A percentile compares a stretch with the other conserved stretches of the same genome.
phyloP scores from a whole-genome alignment of 768 basidiomycete genomes.

The Boletus vinaceobasis region DNA sequence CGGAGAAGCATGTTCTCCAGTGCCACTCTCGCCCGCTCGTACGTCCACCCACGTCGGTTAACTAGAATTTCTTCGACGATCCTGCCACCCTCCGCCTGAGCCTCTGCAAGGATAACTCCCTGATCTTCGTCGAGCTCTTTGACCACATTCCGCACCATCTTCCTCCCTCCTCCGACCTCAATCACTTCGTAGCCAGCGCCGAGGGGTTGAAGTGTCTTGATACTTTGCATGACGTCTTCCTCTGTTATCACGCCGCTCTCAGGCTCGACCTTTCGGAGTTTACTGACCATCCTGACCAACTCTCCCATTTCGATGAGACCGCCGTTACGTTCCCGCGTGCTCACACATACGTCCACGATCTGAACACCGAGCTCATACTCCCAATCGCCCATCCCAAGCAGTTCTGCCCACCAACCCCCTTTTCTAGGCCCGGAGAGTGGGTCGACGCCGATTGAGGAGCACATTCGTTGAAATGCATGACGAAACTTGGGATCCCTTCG shows the following conservation, averaged over 20 bases:
- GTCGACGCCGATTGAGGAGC: conserved; percentile 90
- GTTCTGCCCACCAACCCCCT: conserved; percentile 90
- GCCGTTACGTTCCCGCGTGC: conserved; percentile 84
- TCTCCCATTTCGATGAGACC: conserved; percentile 90
- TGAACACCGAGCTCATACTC: conserved; percentile 94
- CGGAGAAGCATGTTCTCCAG: conserved; percentile 87
- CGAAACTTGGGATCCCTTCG: conserved; percentile 81
- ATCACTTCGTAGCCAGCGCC: conserved; percentile 90
- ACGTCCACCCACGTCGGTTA: conserved; percentile 66
- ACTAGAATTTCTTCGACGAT: conserved; percentile 65
- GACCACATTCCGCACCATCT: conserved; percentile 86
- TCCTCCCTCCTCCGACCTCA: conserved; percentile 61
- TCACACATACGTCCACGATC: conserved; percentile 88
- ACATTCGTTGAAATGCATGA: conserved; percentile 94
- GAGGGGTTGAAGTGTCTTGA: conserved; percentile 83
- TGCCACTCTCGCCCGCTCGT: conserved; percentile 70
- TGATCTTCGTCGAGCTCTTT: conserved; percentile 91
- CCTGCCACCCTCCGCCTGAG: conserved; percentile 63
- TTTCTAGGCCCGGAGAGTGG: conserved; percentile 83
- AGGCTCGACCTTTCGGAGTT: conserved; percentile 70
- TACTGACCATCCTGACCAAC: conserved; percentile 72
- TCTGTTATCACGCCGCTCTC: conserved; percentile 72
- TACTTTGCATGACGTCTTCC: conserved; percentile 79
- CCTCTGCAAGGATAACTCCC: conserved; percentile 72
- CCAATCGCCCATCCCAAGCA: conserved; percentile 89